Conservation (phyloP, 352 stramenopile genomes). For the Pythium utonaiense region DNA sequence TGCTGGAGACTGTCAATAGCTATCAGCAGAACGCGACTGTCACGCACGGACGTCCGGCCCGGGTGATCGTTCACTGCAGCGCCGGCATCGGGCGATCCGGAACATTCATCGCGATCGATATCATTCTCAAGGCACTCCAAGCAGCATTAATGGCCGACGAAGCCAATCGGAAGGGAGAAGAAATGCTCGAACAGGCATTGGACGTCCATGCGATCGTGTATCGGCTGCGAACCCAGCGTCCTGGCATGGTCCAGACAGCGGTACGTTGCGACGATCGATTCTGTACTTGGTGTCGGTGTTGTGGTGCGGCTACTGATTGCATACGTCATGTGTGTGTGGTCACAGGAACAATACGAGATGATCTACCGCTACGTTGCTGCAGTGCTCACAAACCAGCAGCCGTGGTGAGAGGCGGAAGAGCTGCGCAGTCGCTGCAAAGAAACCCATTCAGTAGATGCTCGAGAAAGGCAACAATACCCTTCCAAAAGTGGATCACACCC, state of each 20-base stretch:
- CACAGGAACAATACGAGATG: slow-evolving; percentile 86
- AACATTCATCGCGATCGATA: slow-evolving; percentile 84
- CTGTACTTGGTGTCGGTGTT: not conserved
- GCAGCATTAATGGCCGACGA: slow-evolving; percentile 20
- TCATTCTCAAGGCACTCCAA: slow-evolving; percentile 58
- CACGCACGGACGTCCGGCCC: slow-evolving; percentile 23
- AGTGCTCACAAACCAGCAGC: slow-evolving; percentile 43
- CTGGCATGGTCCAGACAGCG: slow-evolving; percentile 81
- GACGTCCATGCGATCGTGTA: slow-evolving; percentile 59
- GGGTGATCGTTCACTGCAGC: slow-evolving; percentile 74
- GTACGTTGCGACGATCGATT: slow-evolving; percentile 32
- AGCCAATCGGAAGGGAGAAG: slow-evolving; percentile 16
- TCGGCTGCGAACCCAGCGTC: slow-evolving; percentile 59
- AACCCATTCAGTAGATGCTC: too few species aligned
- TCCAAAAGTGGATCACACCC: too few species aligned
- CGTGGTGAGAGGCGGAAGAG: slow-evolving; percentile 38
- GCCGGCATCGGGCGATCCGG: slow-evolving; percentile 75
- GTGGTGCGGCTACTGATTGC: not conserved
- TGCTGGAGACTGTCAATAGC: slow-evolving; percentile 67
- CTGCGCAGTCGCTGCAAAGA: too few species aligned
- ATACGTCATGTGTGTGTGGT: not conserved
- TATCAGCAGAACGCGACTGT: slow-evolving; percentile 31
- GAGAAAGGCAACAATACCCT: not conserved
- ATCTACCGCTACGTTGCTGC: slow-evolving; percentile 80
- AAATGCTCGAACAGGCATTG: slow-evolving; percentile 36